Conservation (phyloP, 2,329 filamentous ascomycete genomes). For the Bipolaris zeicola region DNA sequence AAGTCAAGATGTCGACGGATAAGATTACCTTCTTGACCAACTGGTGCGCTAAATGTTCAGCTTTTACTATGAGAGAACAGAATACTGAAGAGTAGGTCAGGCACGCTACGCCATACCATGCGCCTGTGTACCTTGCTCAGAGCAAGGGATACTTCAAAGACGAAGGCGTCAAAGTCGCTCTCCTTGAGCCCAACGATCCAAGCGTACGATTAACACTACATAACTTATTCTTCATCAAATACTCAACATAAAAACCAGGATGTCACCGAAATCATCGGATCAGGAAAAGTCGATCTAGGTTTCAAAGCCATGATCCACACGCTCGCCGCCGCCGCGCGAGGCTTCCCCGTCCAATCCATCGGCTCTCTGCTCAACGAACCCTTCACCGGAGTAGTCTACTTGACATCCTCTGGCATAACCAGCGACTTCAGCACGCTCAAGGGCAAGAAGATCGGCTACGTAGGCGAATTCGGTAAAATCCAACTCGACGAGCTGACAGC, state of each 20-base stretch:
- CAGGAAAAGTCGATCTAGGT: slow-evolving; percentile 75
- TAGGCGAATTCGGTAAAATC: slow-evolving; percentile 81
- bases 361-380: slow-evolving; percentile 79
- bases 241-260: slow-evolving; percentile 53
- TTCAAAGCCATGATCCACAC: slow-evolving; percentile 89
- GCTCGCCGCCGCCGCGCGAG: slow-evolving; percentile 75
- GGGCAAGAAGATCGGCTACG: slow-evolving; percentile 78
- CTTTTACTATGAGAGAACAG: background rate
- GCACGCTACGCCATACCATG: slow-evolving; percentile 83
- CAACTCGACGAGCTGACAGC: slow-evolving; percentile 81
- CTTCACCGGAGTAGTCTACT: slow-evolving; percentile 78
- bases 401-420: slow-evolving; percentile 75
- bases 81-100: slow-evolving; percentile 49
- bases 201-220: slow-evolving; percentile 56
- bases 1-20: slow-evolving; percentile 73
- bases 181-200: slow-evolving; percentile 79
- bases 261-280: slow-evolving; percentile 81
- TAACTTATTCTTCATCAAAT: too few species aligned
- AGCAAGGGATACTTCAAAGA: slow-evolving; percentile 76
- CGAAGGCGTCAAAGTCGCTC: slow-evolving; percentile 76
- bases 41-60: slow-evolving; percentile 61
- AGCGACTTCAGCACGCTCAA: slow-evolving; percentile 75
- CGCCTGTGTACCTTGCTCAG: slow-evolving; percentile 77
- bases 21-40: slow-evolving; percentile 87
- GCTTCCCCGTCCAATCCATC: slow-evolving; percentile 74